A percentile compares a stretch with the other conserved stretches of the same genome.
These are phyloP conservation scores for Diaporthe velutina DNA, from an alignment of 2,329 filamentous ascomycete species.

Conservation along the genomic window DNA sequence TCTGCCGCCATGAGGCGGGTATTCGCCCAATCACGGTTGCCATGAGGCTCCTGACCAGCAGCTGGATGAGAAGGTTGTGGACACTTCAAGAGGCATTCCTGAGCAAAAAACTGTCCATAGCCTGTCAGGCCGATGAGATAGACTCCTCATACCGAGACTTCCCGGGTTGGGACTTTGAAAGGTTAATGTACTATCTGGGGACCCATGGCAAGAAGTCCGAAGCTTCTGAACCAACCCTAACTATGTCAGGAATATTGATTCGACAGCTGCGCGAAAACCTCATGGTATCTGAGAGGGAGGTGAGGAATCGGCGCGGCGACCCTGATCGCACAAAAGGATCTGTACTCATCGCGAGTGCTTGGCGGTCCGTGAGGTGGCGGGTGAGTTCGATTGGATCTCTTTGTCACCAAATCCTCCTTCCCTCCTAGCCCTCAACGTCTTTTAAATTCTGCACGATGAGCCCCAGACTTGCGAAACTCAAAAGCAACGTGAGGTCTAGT, in stretches of 20 bases:
- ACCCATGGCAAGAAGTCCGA: background rate
- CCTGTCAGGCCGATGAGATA: background rate
- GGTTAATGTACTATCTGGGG: background rate
- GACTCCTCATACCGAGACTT: background rate
- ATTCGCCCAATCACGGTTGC: background rate
- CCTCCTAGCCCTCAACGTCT: no score
- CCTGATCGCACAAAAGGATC: background rate
- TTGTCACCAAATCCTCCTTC: no score
- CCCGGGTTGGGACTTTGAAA: background rate
- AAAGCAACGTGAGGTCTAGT: no score
- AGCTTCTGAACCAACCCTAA: background rate
- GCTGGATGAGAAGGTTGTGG: background rate
- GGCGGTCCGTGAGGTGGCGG: background rate
- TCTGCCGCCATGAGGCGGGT: background rate
- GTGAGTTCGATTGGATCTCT: background rate
- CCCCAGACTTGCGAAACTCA: no score
- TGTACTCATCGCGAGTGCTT: background rate
- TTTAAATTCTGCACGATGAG: no score
- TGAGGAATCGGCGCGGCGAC: background rate
- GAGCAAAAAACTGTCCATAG: background rate
- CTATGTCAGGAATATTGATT: background rate
- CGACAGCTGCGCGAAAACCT: background rate
- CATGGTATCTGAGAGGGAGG: background rate
- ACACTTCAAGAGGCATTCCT: background rate
- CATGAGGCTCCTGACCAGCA: background rate